These are phyloP conservation scores for Sporothrix schenckii DNA, from an alignment of 2,329 filamentous ascomycete genomes.

Conservation along the genomic window DNA sequence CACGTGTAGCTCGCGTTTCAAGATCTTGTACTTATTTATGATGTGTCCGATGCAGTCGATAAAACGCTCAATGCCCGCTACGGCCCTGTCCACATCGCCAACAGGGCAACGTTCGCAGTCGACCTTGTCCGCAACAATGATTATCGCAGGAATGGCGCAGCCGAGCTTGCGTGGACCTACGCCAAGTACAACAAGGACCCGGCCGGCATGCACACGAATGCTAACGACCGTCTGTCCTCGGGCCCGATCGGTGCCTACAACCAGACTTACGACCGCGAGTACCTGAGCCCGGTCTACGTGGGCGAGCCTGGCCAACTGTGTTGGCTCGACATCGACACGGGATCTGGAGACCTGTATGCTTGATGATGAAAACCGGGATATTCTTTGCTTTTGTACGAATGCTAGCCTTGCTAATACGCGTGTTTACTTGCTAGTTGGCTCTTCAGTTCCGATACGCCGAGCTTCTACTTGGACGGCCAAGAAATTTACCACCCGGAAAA, in stretches of 20 bases:
- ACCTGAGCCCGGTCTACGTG: conserved; percentile 64
- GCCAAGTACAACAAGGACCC: conserved; percentile 46
- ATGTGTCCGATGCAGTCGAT: not conserved
- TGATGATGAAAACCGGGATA: not conserved
- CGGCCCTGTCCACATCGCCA: not conserved
- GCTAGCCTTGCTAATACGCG: conserved; percentile 28
- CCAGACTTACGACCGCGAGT: conserved; percentile 55
- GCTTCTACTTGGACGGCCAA: conserved; percentile 51
- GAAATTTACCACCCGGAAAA: conserved; percentile 50
- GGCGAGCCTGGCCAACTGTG: conserved; percentile 61
- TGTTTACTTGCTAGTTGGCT: conserved; percentile 51
- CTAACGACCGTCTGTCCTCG: conserved; percentile 16
- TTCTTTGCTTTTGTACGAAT: not conserved
- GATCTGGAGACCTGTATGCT: conserved; percentile 66
- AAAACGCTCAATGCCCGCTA: not conserved
- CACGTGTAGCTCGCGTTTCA: not conserved
- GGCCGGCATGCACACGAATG: conserved; percentile 35
- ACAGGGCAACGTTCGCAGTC: conserved; percentile 39
- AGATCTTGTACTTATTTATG: not conserved
- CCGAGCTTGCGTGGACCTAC: conserved; percentile 43
- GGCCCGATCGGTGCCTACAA: conserved; percentile 41
- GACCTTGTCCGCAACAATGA: conserved; percentile 43
- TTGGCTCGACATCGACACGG: conserved; percentile 72
- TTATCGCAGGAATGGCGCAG: conserved; percentile 43
- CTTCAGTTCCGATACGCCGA: conserved; percentile 54